A percentile compares a stretch with the other conserved stretches of the same genome.
Evolutionary conservation across 805 yeast genomes (phyloP).

Genomic region (Pichia rugopelliculosa): DNA sequence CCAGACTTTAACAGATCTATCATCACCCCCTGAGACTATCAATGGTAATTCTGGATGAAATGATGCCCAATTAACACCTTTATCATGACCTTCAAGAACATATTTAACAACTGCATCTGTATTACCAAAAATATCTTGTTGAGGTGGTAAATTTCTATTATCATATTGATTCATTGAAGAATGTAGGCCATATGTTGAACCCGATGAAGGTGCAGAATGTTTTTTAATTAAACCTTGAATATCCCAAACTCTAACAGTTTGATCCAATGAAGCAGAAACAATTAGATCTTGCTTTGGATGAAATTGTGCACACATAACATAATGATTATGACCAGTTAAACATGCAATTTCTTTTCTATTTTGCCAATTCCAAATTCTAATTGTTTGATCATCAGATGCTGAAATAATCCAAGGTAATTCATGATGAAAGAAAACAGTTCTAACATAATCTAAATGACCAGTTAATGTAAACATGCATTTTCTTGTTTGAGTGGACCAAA

Average conservation of each 20-base stretch:
- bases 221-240: conserved; percentile 89
- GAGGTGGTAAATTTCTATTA: conserved; percentile 55
- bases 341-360: conserved; percentile 96
- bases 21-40: conserved; percentile 94
- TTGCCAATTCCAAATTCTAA: conserved; percentile 99
- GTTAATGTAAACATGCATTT: conserved; percentile 85
- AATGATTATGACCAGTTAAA: conserved; percentile 95
- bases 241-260: conserved; percentile 99
- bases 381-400: conserved; percentile 96
- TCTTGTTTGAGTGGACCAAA: conserved; percentile 90
- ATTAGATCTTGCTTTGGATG: conserved; percentile 93
- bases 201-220: conserved; percentile 67
- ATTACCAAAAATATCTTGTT: conserved; percentile 91
- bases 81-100: conserved; percentile 94
- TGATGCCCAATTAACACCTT: conserved; percentile 98
- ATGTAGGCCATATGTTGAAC: conserved; percentile 16
- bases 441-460: conserved; percentile 92
- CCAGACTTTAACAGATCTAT: conserved; percentile 92
- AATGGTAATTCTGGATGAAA: conserved; percentile 96
- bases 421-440: conserved; percentile 90
- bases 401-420: conserved; percentile 97
- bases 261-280: conserved; percentile 94
- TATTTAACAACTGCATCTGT: conserved; percentile 92
- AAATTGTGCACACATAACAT: conserved; percentile 96
- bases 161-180: conserved; percentile 33